Percentiles rank a stretch among this genome's conserved stretches.
Evolutionary conservation across 176 grass and related monocot species (phyloP).

Genomic region (Eleusine indica): DNA sequence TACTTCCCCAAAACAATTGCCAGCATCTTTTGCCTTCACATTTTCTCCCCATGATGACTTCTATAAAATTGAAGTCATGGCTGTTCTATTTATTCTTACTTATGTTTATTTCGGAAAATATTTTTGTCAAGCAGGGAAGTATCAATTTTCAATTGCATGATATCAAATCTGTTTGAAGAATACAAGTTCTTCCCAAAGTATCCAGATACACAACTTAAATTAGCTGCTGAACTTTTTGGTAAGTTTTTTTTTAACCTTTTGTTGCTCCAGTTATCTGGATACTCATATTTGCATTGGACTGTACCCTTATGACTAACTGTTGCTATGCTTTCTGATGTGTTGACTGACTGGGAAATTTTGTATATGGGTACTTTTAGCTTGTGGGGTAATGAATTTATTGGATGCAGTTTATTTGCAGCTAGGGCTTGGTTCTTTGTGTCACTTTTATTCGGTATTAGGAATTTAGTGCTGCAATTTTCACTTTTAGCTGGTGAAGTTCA

Average conservation of each 20-base stretch:
- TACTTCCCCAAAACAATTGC: background rate
- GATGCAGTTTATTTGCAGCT: constrained; percentile 12
- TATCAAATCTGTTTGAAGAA: constrained; percentile 93
- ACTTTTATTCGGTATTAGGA: background rate
- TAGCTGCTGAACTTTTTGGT: constrained; percentile 91
- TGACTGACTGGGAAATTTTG: constrained; percentile 2
- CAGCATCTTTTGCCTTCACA: constrained; percentile 3
- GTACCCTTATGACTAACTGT: constrained; percentile 9
- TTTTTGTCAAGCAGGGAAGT: constrained; percentile 65
- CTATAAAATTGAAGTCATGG: constrained; percentile 11
- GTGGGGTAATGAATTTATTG: background rate
- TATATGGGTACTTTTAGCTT: constrained; percentile 12
- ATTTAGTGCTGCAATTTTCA: background rate
- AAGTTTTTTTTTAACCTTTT: constrained; percentile 31
- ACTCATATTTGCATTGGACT: constrained; percentile 9
- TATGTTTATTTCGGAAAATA: constrained; percentile 21
- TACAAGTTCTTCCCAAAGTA: constrained; percentile 98
- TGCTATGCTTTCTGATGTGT: constrained; percentile 22
- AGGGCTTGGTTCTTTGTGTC: background rate
- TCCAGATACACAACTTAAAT: constrained; percentile 86
- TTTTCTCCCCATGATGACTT: constrained; percentile 25
- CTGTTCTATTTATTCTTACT: constrained; percentile 32
- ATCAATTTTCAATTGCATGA: constrained; percentile 78
- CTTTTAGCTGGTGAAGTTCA: too few relatives aligned
- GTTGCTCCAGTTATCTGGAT: constrained; percentile 15